Evolutionary conservation across 1,284 basidiomycete species (phyloP).

Genomic region (Microstroma glucosiphilum): DNA sequence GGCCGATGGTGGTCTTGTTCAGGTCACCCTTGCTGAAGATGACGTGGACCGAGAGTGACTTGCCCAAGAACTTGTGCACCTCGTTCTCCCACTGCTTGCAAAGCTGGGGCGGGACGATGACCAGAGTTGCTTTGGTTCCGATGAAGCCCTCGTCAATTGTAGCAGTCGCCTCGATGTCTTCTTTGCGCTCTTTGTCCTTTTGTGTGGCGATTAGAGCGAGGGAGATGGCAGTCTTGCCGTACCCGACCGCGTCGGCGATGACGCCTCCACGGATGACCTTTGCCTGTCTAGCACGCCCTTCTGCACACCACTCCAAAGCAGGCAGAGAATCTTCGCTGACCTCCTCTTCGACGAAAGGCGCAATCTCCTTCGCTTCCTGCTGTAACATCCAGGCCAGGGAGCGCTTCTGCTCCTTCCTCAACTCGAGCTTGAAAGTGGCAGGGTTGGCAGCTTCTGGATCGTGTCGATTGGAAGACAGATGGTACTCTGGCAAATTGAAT

Average conservation of each 20-base stretch:
- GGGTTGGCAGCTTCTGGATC: conserved; percentile 74
- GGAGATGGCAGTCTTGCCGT: conserved; percentile 92
- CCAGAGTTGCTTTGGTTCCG: conserved; percentile 68
- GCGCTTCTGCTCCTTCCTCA: conserved; percentile 79
- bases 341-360: conserved; percentile 81
- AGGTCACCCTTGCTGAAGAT: conserved; percentile 69
- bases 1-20: conserved; percentile 68
- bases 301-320: conserved; percentile 83
- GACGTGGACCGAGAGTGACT: conserved; percentile 62
- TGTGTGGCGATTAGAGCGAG: conserved; percentile 60
- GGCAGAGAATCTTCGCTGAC: conserved; percentile 81
- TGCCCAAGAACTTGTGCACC: conserved; percentile 70
- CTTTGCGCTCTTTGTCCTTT: conserved; percentile 13
- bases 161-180: conserved; percentile 53
- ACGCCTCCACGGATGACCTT: conserved; percentile 78
- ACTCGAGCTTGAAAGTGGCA: conserved; percentile 60
- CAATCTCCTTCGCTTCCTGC: conserved; percentile 60
- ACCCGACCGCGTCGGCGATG: conserved; percentile 89
- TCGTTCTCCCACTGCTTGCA: conserved; percentile 85
- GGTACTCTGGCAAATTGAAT: conserved; percentile 57
- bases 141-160: conserved; percentile 66
- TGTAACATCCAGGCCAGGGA: conserved; percentile 87
- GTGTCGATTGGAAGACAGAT: conserved; percentile 67
- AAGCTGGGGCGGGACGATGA: conserved; percentile 82
- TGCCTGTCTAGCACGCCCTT: conserved; percentile 75